Base-by-base conservation (phyloP, 108 stramenopile species). In the Nitzschia sp. region DNA sequence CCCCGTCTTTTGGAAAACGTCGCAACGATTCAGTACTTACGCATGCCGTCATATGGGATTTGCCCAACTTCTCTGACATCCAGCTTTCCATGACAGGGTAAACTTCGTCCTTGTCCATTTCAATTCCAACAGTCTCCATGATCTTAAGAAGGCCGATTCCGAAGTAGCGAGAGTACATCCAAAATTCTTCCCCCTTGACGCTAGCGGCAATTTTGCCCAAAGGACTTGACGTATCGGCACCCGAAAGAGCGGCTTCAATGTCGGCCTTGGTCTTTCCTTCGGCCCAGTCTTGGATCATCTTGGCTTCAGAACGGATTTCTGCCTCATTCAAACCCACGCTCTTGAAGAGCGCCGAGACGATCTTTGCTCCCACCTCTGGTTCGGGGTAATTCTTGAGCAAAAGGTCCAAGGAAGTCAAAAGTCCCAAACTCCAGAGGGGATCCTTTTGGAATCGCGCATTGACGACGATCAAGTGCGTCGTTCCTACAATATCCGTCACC, bases 381-480 rank as follows among this genome's bases (percentile, higher is more conserved):
- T 94, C 97, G 36, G 97, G 95, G 78, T 97, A 97, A 70, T 95
- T 95, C 76, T 91, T 93, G 63, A 95, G 75, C 34, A 95, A 64
- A 59, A 94, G 62, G 38, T 93, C 85, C 66, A 95, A 69, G 34
- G 85, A 53, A 19, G 83, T 76, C 56, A 91, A 64, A 42, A 95
- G 72, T 49, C 95, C 97, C 27, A 92, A 65, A 48, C 81, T 83
- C 85, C 95, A 97, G 31, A 97, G 63, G 6, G 91, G 68, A 59
- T 97, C 94, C 30, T 75, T 74, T 33, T 82, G 69, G 83, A 96
- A 97, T 34, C 97, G 92, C 23, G 97, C 97, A 59, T 96, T 95
- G 57, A 96, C 94, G 61, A 88, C 81, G 53, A 90, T 89, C 36
- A 97, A 75, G 71, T 97, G 97, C 36, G 93, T 88, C 46, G 94